A percentile compares a stretch with the other conserved stretches of the same genome.
Conservation (phyloP, 140 eudicot species). For the Ambrosia hybrid region DNA sequence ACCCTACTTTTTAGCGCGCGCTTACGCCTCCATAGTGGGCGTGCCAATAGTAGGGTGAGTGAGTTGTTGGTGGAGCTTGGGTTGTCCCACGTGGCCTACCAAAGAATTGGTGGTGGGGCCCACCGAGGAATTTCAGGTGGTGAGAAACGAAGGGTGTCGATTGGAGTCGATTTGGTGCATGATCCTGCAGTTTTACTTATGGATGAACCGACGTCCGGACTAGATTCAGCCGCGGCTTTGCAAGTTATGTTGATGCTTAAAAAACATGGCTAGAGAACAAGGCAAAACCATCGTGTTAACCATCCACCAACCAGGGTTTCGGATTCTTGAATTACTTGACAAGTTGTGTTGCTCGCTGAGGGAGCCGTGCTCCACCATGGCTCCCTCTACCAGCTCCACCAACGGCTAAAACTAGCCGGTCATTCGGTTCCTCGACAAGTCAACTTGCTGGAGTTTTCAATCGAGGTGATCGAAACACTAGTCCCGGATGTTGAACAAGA, state of each 20-base stretch:
- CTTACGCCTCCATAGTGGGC: conserved; percentile 42
- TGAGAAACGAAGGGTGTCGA: conserved; percentile 62
- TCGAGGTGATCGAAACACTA: conserved; percentile 47
- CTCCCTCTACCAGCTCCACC: conserved; percentile 45
- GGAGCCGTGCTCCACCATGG: conserved; percentile 62
- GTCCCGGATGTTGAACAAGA: conserved; percentile 7
- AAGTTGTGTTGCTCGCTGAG: conserved; percentile 46
- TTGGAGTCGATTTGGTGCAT: conserved; percentile 72
- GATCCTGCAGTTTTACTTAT: conserved; percentile 57
- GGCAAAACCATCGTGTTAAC: conserved; percentile 58
- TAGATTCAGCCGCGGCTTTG: conserved; percentile 72
- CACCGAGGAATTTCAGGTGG: conserved; percentile 70
- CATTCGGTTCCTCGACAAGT: conserved; percentile 60
- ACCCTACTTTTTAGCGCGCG: conserved; percentile 65
- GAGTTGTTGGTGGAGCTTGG: conserved; percentile 60
- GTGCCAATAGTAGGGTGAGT: conserved; percentile 28
- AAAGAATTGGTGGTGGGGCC: conserved; percentile 46
- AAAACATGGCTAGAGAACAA: conserved; percentile 46
- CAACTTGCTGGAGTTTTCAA: conserved; percentile 73
- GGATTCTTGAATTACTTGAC: conserved; percentile 63
- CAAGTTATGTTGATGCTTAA: conserved; percentile 59
- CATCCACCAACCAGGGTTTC: conserved; percentile 76
- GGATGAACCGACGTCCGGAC: conserved; percentile 80
- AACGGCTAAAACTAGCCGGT: conserved; percentile 48
- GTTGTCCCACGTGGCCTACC: conserved; percentile 45